A percentile compares a stretch with the other conserved stretches of the same genome.
phyloP scores from a whole-genome alignment of 2,329 filamentous ascomycete genomes.

The Stemphylium beticola region DNA sequence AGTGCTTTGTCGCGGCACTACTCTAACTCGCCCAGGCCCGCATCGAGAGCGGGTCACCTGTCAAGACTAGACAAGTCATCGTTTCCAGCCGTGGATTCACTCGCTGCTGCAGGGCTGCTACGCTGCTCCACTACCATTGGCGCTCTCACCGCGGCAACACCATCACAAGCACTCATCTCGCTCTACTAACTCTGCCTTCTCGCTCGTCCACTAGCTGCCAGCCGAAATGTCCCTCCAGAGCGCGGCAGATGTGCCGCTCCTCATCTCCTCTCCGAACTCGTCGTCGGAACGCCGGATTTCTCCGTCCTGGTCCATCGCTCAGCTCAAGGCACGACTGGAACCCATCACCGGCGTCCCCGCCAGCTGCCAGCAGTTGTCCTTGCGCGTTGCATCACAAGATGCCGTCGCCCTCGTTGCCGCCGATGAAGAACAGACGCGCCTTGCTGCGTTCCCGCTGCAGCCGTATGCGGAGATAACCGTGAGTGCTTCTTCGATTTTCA shows the following conservation, averaged over 20 bases:
- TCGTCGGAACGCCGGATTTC: slow-evolving; percentile 89
- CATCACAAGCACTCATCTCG: slow-evolving; percentile 11
- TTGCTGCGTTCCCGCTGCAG: slow-evolving; percentile 70
- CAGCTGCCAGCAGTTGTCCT: slow-evolving; percentile 73
- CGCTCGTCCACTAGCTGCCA: slow-evolving; percentile 15
- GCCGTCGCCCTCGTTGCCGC: slow-evolving; percentile 69
- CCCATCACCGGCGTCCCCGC: slow-evolving; percentile 92
- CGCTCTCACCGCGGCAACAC: slow-evolving; percentile 17
- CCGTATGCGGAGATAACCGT: slow-evolving; percentile 82
- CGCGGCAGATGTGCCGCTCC: slow-evolving; percentile 76
- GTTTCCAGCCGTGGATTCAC: slow-evolving; percentile 3
- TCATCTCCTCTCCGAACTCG: slow-evolving; percentile 76
- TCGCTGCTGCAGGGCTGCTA: slow-evolving; percentile 8
- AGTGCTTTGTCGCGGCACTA: slow-evolving; percentile 12
- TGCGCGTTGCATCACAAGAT: slow-evolving; percentile 70
- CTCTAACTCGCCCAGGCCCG: slow-evolving; percentile 17
- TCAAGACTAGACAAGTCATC: slow-evolving; percentile 8
- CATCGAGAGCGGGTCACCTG: slow-evolving; percentile 25
- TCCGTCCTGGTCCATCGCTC: slow-evolving; percentile 85
- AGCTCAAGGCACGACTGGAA: slow-evolving; percentile 87
- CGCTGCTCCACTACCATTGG: slow-evolving; percentile 10
- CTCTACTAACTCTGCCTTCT: slow-evolving; percentile 14
- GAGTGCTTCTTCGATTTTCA: slow-evolving; percentile 54
- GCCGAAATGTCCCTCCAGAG: slow-evolving; percentile 42
- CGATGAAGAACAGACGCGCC: slow-evolving; percentile 73